Conservation (phyloP, 2,329 filamentous ascomycete species). For the Stachybotrys elegans region DNA sequence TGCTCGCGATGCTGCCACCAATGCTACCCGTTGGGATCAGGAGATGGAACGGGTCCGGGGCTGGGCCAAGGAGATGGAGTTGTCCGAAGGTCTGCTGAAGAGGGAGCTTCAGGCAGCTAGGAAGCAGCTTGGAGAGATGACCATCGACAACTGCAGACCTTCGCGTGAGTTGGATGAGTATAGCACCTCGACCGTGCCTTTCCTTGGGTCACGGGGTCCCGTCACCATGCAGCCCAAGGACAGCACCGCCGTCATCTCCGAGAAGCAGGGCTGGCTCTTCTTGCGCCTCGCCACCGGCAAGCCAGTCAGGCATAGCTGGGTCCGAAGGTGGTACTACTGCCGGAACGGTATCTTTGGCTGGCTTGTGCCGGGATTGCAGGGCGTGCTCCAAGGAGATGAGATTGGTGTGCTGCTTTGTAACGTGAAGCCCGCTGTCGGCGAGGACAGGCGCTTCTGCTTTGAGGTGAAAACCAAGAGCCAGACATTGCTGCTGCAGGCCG, state of each 20-base stretch:
- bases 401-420: conserved; percentile 93
- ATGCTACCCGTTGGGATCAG: conserved; percentile 61
- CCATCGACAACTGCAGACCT: conserved; percentile 66
- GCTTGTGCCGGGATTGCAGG: conserved; percentile 76
- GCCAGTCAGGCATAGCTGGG: conserved; percentile 84
- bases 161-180: conserved; percentile 94
- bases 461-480: conserved; percentile 98
- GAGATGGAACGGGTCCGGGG: conserved; percentile 91
- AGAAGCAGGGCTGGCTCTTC: conserved; percentile 96
- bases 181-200: conserved; percentile 82
- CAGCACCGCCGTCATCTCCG: conserved; percentile 47
- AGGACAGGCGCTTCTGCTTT: conserved; percentile 94
- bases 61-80: conserved; percentile 93
- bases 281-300: conserved; percentile 78
- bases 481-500: conserved; percentile 83
- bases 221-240: conserved; percentile 55
- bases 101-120: conserved; percentile 74
- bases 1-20: conserved; percentile 59
- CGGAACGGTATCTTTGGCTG: conserved; percentile 95
- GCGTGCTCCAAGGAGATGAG: conserved; percentile 92
- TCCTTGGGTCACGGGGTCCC: conserved; percentile 67
- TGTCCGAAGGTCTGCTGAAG: conserved; percentile 77
- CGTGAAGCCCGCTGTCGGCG: conserved; percentile 81
- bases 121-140: conserved; percentile 74
- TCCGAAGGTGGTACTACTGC: conserved; percentile 91